Conservation (phyloP, 2,329 filamentous ascomycete genomes). For the Xylaria sp. region DNA sequence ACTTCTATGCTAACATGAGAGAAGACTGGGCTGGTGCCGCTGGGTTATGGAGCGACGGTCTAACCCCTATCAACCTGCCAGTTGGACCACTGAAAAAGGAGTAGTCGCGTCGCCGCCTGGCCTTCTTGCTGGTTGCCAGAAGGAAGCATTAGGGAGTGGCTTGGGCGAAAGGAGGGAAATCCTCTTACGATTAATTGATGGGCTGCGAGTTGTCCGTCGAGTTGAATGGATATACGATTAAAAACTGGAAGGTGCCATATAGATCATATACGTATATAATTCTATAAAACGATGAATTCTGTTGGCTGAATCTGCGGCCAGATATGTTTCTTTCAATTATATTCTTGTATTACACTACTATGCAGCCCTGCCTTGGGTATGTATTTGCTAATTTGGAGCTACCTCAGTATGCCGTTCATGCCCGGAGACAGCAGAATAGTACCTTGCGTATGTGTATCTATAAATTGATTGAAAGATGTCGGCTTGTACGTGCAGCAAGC, state of each 20-base stretch:
- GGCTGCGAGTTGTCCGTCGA: background rate
- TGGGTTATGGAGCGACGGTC: constrained; percentile 4
- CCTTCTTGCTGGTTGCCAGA: background rate
- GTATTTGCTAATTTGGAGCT: too few relatives aligned
- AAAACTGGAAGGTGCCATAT: background rate
- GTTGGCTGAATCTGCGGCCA: too few relatives aligned
- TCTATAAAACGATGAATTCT: too few relatives aligned
- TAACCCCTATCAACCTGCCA: constrained; percentile 10
- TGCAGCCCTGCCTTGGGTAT: too few relatives aligned
- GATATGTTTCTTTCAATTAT: too few relatives aligned
- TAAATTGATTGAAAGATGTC: too few relatives aligned
- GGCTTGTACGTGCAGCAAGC: too few relatives aligned
- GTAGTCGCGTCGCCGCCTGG: background rate
- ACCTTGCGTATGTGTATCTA: too few relatives aligned
- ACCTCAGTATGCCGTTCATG: too few relatives aligned
- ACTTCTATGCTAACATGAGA: constrained; percentile 3
- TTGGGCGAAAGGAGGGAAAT: background rate
- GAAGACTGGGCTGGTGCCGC: constrained; percentile 9
- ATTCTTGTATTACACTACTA: too few relatives aligned
- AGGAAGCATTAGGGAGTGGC: background rate
- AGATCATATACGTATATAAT: background rate
- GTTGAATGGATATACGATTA: background rate
- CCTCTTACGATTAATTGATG: background rate
- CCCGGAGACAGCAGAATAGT: too few relatives aligned
- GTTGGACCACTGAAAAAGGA: constrained; percentile 14